Percentiles rank a stretch among this genome's conserved stretches.
Evolutionary conservation across 805 yeast species (phyloP).

Genomic region (Blastobotrys parvus): DNA sequence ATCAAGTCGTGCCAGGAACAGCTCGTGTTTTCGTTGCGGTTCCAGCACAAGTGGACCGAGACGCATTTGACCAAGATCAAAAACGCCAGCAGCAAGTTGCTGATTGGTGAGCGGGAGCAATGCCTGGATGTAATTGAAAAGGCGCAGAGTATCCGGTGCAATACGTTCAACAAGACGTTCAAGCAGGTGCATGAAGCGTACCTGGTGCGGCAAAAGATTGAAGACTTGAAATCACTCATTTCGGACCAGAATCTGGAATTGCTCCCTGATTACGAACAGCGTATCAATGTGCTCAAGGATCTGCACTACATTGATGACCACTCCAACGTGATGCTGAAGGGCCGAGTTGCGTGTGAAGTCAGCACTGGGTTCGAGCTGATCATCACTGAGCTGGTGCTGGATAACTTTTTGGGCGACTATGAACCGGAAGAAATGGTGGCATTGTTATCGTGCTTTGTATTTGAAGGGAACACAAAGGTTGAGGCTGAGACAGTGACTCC

Average conservation of each 20-base stretch:
- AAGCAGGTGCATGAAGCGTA: constrained; percentile 39
- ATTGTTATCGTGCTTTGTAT: constrained; percentile 80
- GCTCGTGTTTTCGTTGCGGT: constrained; percentile 1
- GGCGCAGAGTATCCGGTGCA: constrained; percentile 29
- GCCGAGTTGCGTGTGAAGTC: constrained; percentile 84
- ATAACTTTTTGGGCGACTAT: constrained; percentile 85
- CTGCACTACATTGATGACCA: constrained; percentile 72
- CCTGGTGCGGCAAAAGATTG: constrained; percentile 42
- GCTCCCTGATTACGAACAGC: constrained; percentile 88
- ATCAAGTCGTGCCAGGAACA: background rate
- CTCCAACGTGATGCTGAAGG: constrained; percentile 71
- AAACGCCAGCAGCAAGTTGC: constrained; percentile 30
- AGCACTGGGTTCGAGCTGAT: constrained; percentile 79
- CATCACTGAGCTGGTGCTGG: constrained; percentile 80
- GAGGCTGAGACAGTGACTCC: constrained; percentile 76
- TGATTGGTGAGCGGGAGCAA: constrained; percentile 32
- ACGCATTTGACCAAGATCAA: constrained; percentile 33
- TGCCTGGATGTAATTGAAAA: constrained; percentile 27
- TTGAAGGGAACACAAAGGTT: constrained; percentile 70
- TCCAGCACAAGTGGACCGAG: constrained; percentile 27
- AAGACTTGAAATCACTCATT: constrained; percentile 48
- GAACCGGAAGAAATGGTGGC: constrained; percentile 98
- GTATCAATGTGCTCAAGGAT: constrained; percentile 68
- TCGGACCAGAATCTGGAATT: constrained; percentile 85
- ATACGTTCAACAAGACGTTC: constrained; percentile 39